Percentiles rank a stretch among this genome's conserved stretches.
Conservation (phyloP, 352 stramenopile genomes). For the Globisporangium echinulatum region DNA sequence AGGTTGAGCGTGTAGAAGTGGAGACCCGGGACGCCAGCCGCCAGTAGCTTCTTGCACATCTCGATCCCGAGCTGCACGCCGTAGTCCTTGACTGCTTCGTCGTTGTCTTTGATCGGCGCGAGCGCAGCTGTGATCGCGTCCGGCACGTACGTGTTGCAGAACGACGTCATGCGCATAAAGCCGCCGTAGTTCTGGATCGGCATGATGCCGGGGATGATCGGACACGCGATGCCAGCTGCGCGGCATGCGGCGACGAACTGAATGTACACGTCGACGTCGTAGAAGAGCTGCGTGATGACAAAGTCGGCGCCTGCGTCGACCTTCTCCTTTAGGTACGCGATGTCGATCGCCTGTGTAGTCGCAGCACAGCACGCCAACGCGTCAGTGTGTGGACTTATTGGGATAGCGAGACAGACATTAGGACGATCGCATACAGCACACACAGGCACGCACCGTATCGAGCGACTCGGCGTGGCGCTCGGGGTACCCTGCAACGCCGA, state of each 20-base stretch:
- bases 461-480: slow-evolving; percentile 94
- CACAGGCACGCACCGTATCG: slow-evolving; percentile 14
- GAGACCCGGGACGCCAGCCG: slow-evolving; percentile 79
- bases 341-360: slow-evolving; percentile 75
- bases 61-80: slow-evolving; percentile 93
- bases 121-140: slow-evolving; percentile 70
- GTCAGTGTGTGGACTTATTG: background rate
- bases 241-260: slow-evolving; percentile 92
- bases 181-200: slow-evolving; percentile 97
- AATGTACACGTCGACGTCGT: slow-evolving; percentile 94
- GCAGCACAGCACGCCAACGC: background rate
- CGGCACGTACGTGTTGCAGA: slow-evolving; percentile 94
- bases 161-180: slow-evolving; percentile 98
- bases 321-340: slow-evolving; percentile 97
- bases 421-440: background rate
- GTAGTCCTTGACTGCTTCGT: slow-evolving; percentile 94
- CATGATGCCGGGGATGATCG: slow-evolving; percentile 98
- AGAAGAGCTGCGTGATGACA: slow-evolving; percentile 99
- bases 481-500: slow-evolving; percentile 97
- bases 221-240: slow-evolving; percentile 88
- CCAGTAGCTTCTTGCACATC: slow-evolving; percentile 92
- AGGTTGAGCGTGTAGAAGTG: slow-evolving; percentile 96
- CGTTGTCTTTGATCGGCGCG: slow-evolving; percentile 94
- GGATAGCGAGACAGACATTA: too few relatives aligned
- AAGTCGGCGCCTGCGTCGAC: slow-evolving; percentile 97